Percentiles rank a stretch among this genome's conserved stretches.
Conservation (phyloP, 2,329 filamentous ascomycete species). For the Conoideocrella luteorostrata region DNA sequence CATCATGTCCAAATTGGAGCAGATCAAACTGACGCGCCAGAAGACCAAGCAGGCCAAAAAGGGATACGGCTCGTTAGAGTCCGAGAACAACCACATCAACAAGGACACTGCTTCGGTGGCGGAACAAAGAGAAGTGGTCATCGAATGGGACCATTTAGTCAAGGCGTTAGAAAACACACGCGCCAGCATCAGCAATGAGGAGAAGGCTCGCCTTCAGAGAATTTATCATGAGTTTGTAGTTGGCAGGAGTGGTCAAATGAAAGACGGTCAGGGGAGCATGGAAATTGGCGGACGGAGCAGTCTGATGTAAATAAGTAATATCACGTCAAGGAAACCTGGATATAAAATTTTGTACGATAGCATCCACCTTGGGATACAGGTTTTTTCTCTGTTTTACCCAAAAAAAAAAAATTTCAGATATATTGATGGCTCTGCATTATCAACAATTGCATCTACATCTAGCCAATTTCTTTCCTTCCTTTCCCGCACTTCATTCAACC, state of each 20-base stretch:
- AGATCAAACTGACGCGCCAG: conserved; percentile 66
- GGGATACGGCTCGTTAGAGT: conserved; percentile 14
- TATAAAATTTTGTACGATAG: no score
- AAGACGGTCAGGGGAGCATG: conserved; percentile 81
- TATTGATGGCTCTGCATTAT: no score
- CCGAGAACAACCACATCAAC: conserved; percentile 20
- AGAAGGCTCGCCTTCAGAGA: conserved; percentile 63
- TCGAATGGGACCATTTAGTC: conserved; percentile 76
- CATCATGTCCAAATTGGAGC: conserved; percentile 74
- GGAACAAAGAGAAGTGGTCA: conserved; percentile 63
- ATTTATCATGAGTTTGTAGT: conserved; percentile 94
- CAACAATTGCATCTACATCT: no score
- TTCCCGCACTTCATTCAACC: no score
- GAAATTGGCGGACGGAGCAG: conserved; percentile 91
- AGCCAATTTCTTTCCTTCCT: no score
- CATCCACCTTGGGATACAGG: no score
- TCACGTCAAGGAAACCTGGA: no score
- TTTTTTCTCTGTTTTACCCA: no score
- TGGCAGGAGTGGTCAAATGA: conserved; percentile 91
- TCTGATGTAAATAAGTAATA: conserved; percentile 63
- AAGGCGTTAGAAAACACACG: conserved; percentile 71
- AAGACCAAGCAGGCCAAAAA: conserved; percentile 28
- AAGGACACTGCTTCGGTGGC: conserved; percentile 9
- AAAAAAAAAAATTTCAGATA: no score
- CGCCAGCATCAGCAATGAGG: conserved; percentile 74